These are phyloP conservation scores for Talaromyces marneffei DNA, from an alignment of 2,329 filamentous ascomycete genomes.

Conservation along the genomic window DNA sequence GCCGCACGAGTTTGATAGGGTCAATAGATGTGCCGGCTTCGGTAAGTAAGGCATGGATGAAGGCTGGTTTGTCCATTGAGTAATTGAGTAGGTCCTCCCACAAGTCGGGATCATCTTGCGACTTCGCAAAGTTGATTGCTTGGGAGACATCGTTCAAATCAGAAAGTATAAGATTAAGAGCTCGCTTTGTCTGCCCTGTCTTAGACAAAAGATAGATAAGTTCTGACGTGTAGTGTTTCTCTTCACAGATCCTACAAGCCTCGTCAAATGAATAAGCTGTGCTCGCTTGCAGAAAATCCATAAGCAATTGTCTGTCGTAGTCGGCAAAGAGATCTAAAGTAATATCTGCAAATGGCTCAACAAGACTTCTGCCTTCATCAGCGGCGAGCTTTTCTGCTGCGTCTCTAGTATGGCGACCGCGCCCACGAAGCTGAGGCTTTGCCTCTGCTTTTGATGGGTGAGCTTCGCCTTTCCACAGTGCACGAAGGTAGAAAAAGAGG, in stretches of 20 bases:
- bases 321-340: conserved; percentile 80
- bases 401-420: conserved; percentile 34
- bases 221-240: conserved; percentile 75
- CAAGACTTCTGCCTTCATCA: conserved; percentile 59
- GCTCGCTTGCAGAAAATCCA: conserved; percentile 79
- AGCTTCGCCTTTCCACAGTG: conserved; percentile 73
- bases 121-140: conserved; percentile 90
- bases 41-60: conserved; percentile 85
- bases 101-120: conserved; percentile 82
- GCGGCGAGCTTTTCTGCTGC: conserved; percentile 45
- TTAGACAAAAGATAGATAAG: conserved; percentile 95
- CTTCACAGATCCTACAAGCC: conserved; percentile 68
- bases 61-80: conserved; percentile 94
- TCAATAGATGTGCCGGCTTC: conserved; percentile 93
- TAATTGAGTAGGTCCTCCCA: conserved; percentile 95
- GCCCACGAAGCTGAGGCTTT: conserved; percentile 29
- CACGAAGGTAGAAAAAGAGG: conserved; percentile 84
- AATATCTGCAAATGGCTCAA: conserved; percentile 82
- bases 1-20: conserved; percentile 79
- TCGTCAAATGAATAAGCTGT: conserved; percentile 83
- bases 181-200: conserved; percentile 87
- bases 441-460: conserved; percentile 36
- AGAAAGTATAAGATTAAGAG: conserved; percentile 87
- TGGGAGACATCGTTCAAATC: conserved; percentile 85
- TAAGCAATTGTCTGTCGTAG: conserved; percentile 72